phyloP scores from a whole-genome alignment of 2,329 filamentous ascomycete genomes.

The Penicillium sp. region DNA sequence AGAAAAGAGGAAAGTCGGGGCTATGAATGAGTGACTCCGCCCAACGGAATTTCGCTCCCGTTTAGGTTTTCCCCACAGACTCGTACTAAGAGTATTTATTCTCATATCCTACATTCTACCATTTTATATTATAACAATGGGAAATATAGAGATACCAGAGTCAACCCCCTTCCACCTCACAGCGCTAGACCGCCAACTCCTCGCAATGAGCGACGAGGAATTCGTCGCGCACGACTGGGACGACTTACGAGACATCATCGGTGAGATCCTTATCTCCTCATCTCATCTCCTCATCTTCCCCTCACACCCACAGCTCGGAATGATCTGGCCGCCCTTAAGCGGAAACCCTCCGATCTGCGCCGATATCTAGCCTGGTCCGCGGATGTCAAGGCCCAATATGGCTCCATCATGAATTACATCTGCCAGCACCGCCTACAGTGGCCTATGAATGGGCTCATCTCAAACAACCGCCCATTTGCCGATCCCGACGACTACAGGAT shows the following conservation, averaged over 20 bases:
- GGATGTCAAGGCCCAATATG: constrained; percentile 51
- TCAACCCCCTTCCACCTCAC: constrained; percentile 43
- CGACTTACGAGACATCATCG: constrained; percentile 49
- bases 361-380: constrained; percentile 57
- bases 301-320: constrained; percentile 40
- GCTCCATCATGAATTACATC: constrained; percentile 54
- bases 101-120: too few relatives aligned
- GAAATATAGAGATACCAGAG: neutral
- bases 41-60: constrained; percentile 20
- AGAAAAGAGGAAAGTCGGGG: constrained; percentile 2
- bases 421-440: constrained; percentile 53
- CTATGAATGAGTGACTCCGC: constrained; percentile 8
- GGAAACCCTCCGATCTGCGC: constrained; percentile 55
- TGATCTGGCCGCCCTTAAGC: constrained; percentile 53
- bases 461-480: constrained; percentile 51
- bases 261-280: constrained; percentile 31
- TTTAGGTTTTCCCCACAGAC: constrained; percentile 13
- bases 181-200: constrained; percentile 45
- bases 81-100: constrained; percentile 3
- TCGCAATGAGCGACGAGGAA: constrained; percentile 50
- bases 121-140: neutral
- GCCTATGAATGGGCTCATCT: constrained; percentile 36
- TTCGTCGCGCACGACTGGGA: constrained; percentile 51
- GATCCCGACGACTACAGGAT: constrained; percentile 53
- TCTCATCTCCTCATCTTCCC: constrained; percentile 1